Percentiles rank a stretch among this genome's conserved stretches.
Evolutionary conservation across 2,329 filamentous ascomycete species (phyloP).

Genomic region (Aspergillus pseudoglaucus): DNA sequence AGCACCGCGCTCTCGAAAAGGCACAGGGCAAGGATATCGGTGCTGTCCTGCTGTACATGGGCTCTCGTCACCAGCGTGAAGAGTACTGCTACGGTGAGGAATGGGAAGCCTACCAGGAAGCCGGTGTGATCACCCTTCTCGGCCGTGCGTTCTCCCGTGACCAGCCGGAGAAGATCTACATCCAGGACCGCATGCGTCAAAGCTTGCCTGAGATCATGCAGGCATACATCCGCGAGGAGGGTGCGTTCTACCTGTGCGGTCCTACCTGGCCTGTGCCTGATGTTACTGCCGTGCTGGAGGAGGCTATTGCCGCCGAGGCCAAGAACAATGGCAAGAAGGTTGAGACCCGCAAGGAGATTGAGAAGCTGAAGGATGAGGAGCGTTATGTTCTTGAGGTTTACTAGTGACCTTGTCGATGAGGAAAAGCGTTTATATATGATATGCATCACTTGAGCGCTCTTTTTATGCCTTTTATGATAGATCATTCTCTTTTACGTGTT

Average conservation of each 20-base stretch:
- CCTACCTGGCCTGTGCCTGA: slow-evolving; percentile 98
- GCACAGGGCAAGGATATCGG: slow-evolving; percentile 95
- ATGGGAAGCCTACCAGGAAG: slow-evolving; percentile 96
- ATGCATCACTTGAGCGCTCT: too few relatives aligned
- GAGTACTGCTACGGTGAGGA: slow-evolving; percentile 99
- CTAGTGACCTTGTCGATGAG: slow-evolving; percentile 40
- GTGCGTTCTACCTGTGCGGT: slow-evolving; percentile 93
- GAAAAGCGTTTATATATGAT: too few relatives aligned
- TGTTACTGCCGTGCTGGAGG: slow-evolving; percentile 86
- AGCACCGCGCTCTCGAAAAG: slow-evolving; percentile 97
- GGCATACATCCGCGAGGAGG: slow-evolving; percentile 80
- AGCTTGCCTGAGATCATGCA: slow-evolving; percentile 73
- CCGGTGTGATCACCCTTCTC: slow-evolving; percentile 88
- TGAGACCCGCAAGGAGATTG: slow-evolving; percentile 83
- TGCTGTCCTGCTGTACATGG: slow-evolving; percentile 89
- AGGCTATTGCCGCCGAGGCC: slow-evolving; percentile 76
- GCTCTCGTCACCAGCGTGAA: slow-evolving; percentile 92
- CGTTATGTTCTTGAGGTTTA: slow-evolving; percentile 97
- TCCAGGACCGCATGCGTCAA: slow-evolving; percentile 96
- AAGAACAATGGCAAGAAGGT: slow-evolving; percentile 66
- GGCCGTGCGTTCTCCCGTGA: slow-evolving; percentile 93
- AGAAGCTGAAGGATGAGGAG: slow-evolving; percentile 89
- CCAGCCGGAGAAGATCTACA: slow-evolving; percentile 98
- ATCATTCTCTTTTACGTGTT: too few relatives aligned
- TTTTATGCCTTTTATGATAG: too few relatives aligned